Evolutionary conservation across 1,284 basidiomycete species (phyloP).

Genomic region (Leccinum fallax): DNA sequence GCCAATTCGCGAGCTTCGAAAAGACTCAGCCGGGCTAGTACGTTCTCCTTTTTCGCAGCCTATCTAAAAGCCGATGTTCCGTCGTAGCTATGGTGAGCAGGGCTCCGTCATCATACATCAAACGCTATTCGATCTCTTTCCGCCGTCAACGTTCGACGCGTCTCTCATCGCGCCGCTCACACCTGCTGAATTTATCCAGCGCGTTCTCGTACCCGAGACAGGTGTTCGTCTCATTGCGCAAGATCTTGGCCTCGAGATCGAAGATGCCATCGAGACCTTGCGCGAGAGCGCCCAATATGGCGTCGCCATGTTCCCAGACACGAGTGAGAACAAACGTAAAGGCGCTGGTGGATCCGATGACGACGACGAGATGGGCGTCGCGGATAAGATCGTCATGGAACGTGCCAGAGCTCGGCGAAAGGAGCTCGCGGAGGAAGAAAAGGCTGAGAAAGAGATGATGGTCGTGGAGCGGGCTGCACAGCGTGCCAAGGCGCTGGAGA

Average conservation of each 20-base stretch:
- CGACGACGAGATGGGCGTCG: conserved; percentile 45
- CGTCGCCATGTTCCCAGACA: conserved; percentile 74
- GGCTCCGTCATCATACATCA: conserved; percentile 78
- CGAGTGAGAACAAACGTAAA: conserved; percentile 49
- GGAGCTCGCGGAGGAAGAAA: conserved; percentile 62
- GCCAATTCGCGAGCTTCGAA: conserved; percentile 74
- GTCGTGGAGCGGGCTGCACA: conserved; percentile 33
- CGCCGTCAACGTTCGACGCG: conserved; percentile 56
- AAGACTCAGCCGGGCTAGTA: conserved; percentile 83
- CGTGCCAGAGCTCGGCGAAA: conserved; percentile 60
- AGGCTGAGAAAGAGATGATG: conserved; percentile 41
- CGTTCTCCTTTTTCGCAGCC: conserved; percentile 34
- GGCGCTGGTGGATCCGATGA: conserved; percentile 34
- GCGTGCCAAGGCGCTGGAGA: conserved; percentile 27
- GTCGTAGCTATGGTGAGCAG: conserved; percentile 72
- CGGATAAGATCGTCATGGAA: conserved; percentile 65
- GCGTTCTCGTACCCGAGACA: conserved; percentile 74
- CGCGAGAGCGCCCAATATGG: conserved; percentile 76
- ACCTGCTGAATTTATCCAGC: conserved; percentile 69
- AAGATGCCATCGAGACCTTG: conserved; percentile 58
- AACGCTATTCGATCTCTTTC: conserved; percentile 73
- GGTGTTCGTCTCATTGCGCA: conserved; percentile 72
- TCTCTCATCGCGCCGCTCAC: conserved; percentile 60
- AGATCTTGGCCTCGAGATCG: conserved; percentile 52
- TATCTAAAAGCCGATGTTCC: neutral